Conservation (phyloP, 768 basidiomycete species). For the Phlegmacium glaucopus region DNA sequence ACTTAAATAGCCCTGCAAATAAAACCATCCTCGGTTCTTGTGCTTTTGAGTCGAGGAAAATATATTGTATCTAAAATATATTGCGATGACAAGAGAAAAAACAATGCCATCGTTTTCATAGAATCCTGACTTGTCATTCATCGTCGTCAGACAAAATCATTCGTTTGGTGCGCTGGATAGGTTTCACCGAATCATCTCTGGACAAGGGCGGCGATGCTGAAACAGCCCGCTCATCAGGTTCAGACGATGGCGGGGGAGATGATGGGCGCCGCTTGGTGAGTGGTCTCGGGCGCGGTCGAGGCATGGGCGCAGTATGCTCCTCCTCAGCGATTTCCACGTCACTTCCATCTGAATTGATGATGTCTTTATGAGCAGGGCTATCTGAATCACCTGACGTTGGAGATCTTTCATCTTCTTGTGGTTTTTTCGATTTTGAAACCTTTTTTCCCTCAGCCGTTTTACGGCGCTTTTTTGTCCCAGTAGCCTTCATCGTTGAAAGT, state of each 20-base stretch:
- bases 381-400: conserved; percentile 12
- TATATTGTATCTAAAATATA: too few relatives aligned
- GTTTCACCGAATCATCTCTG: conserved; percentile 6
- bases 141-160: conserved; percentile 33
- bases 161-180: conserved; percentile 21
- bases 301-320: neutral
- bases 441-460: conserved; percentile 33
- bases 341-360: conserved; percentile 17
- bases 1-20: too few relatives aligned
- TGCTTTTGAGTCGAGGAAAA: too few relatives aligned
- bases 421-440: conserved; percentile 26
- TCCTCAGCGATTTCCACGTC: conserved; percentile 21
- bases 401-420: conserved; percentile 26
- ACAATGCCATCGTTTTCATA: neutral
- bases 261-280: neutral
- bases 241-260: conserved; percentile 7
- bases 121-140: conserved; percentile 11
- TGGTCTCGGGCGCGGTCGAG: conserved; percentile 17
- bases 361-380: conserved; percentile 7
- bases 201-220: conserved; percentile 8
- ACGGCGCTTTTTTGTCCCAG: conserved; percentile 46
- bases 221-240: conserved; percentile 3
- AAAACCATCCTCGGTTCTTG: too few relatives aligned
- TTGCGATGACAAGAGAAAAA: too few relatives aligned
- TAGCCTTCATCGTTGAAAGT: conserved; percentile 52